phyloP scores from a whole-genome alignment of 2,329 filamentous ascomycete genomes.

The Sclerotinia spermophila region DNA sequence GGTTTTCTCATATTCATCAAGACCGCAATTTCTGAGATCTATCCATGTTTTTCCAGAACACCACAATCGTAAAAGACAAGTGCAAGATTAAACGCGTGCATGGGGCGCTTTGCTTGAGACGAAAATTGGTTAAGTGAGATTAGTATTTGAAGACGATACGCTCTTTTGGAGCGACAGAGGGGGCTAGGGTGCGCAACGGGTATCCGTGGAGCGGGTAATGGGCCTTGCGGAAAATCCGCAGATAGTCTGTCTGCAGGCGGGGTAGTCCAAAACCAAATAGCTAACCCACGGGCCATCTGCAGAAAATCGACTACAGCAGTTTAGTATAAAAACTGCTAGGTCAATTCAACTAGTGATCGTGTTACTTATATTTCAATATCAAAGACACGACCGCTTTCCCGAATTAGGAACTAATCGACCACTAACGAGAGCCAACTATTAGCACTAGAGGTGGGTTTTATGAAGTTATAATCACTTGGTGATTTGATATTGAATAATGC shows the following conservation, averaged over 20 bases:
- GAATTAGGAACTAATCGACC: neutral
- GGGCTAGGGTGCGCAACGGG: too few relatives aligned
- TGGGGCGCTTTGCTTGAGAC: neutral
- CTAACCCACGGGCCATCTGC: too few relatives aligned
- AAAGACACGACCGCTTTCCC: neutral
- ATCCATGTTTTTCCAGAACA: neutral
- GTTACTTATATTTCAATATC: neutral
- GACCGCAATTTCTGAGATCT: neutral
- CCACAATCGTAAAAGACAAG: neutral
- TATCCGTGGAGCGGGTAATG: too few relatives aligned
- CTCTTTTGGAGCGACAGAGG: neutral
- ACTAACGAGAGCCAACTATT: neutral
- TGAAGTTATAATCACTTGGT: too few relatives aligned
- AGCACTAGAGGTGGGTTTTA: neutral
- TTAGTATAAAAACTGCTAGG: neutral
- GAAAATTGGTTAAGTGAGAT: neutral
- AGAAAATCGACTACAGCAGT: neutral
- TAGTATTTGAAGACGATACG: neutral
- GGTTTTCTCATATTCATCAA: neutral
- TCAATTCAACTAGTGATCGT: neutral
- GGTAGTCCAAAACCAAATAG: too few relatives aligned
- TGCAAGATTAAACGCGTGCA: neutral
- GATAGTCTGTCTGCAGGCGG: too few relatives aligned
- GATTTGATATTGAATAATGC: too few relatives aligned
- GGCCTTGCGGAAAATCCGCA: too few relatives aligned